Base-by-base conservation (phyloP, 495 filamentous ascomycete species). In the Annulohypoxylon moriforme region DNA sequence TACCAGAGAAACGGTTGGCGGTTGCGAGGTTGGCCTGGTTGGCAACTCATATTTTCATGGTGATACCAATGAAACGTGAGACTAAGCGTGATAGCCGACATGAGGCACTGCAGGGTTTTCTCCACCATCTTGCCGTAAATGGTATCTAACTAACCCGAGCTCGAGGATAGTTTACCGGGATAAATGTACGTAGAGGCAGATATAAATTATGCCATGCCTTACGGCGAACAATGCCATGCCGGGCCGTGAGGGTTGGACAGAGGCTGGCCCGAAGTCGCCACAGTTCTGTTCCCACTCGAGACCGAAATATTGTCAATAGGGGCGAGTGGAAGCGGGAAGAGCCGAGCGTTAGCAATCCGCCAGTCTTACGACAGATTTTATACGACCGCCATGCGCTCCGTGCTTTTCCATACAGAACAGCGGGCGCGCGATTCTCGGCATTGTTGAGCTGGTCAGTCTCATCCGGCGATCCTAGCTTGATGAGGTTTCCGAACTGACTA, bases 331-430 rank as follows among this genome's bases (percentile, higher is more conserved):
- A 2, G 56, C 70, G 70, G 70, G 64, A 68, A 68, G 33, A 69
- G 60, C 65, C 65, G 70, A 69, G 31, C 7, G 65, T 66, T 66
- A 34, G 49, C 47, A 73, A 44, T 62, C 70, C 70, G 70, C 70
- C 65, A 73, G 56, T 73, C 70, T 73, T 69, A 73, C 70, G 65
- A 73, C 64, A 73, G 52, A 73, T 68, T 73, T 73, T 73, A 73
- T 47, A 62, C 33, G 36, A 42, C 60, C 56, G 64, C 53, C 53
- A 58, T 59, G 47, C 34, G 64, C 59, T 56, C 63, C 52, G 47
- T 46, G 64, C 46, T 47, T 56, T 29, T 40, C 36, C 36, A 40
- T n/a, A 33, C 55, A 70, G 49, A 66, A 66, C 47, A 53, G 67
- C 56, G 49, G 66, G 24, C 57, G 25, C 56, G 25, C 56, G 42